These are phyloP conservation scores for Solanum gandarillasii DNA, from an alignment of 257 asterid species.

Conservation along the genomic window DNA sequence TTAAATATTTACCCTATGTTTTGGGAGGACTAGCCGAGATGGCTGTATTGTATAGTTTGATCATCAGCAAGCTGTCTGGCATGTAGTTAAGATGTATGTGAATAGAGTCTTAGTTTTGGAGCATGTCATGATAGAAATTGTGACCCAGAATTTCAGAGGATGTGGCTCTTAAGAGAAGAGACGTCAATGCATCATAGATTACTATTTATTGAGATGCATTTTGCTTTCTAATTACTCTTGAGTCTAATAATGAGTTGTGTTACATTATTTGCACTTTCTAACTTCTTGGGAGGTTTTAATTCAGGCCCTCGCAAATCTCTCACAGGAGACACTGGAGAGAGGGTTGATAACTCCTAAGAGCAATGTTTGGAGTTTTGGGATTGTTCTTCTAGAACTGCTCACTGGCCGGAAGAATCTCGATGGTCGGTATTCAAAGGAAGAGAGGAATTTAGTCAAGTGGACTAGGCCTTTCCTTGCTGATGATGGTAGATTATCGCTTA, in stretches of 20 bases:
- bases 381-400: conserved; percentile 82
- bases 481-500: conserved; percentile 67
- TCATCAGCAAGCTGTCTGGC: background rate
- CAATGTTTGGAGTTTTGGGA: conserved; percentile 92
- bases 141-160: background rate
- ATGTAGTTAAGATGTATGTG: background rate
- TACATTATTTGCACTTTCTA: background rate
- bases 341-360: conserved; percentile 89
- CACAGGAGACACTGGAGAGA: conserved; percentile 72
- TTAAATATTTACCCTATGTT: background rate
- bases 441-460: conserved; percentile 83
- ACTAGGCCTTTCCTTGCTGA: conserved; percentile 75
- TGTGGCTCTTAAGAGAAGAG: background rate
- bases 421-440: conserved; percentile 67
- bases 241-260: background rate
- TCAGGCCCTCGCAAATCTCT: conserved; percentile 76
- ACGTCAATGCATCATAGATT: background rate
- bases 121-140: background rate
- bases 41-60: background rate
- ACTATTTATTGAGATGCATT: background rate
- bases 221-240: background rate
- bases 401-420: conserved; percentile 82
- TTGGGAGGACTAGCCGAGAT: background rate
- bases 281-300: background rate
- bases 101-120: background rate